Conservation (phyloP, 2,329 filamentous ascomycete species). For the Venturiaceae sp. region DNA sequence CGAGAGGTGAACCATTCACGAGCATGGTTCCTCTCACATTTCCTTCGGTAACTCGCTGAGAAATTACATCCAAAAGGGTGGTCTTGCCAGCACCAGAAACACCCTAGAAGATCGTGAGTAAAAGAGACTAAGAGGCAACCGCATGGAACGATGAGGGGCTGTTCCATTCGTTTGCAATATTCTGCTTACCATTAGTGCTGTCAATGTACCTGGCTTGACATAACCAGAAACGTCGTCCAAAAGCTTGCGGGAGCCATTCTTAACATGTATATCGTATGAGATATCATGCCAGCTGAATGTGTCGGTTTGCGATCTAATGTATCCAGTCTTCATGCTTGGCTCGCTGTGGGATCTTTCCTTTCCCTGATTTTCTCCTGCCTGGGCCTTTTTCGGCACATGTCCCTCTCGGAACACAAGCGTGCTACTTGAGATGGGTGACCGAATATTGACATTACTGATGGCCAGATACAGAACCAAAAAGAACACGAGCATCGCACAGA, state of each 20-base stretch:
- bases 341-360: too few species aligned
- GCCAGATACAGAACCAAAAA: slow-evolving; percentile 36
- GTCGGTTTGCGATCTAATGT: slow-evolving; percentile 33
- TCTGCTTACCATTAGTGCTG: slow-evolving; percentile 22
- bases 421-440: neutral
- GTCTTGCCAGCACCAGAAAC: slow-evolving; percentile 78
- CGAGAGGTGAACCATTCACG: slow-evolving; percentile 54
- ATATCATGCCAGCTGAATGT: slow-evolving; percentile 47
- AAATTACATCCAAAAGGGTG: slow-evolving; percentile 67
- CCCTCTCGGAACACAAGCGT: neutral
- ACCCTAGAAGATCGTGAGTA: slow-evolving; percentile 31
- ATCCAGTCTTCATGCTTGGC: slow-evolving; percentile 12
- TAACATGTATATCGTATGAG: slow-evolving; percentile 43
- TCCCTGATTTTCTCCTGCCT: too few species aligned
- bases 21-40: slow-evolving; percentile 59
- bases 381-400: too few species aligned
- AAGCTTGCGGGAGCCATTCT: slow-evolving; percentile 39
- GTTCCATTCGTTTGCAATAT: neutral
- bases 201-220: slow-evolving; percentile 47
- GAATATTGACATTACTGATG: neutral
- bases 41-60: slow-evolving; percentile 59
- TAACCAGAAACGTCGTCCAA: slow-evolving; percentile 45
- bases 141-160: neutral
- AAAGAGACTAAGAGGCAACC: neutral
- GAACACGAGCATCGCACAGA: slow-evolving; percentile 34